phyloP scores from a whole-genome alignment of 192 early-diverging fungal species.

The Entomortierella beljakovae region DNA sequence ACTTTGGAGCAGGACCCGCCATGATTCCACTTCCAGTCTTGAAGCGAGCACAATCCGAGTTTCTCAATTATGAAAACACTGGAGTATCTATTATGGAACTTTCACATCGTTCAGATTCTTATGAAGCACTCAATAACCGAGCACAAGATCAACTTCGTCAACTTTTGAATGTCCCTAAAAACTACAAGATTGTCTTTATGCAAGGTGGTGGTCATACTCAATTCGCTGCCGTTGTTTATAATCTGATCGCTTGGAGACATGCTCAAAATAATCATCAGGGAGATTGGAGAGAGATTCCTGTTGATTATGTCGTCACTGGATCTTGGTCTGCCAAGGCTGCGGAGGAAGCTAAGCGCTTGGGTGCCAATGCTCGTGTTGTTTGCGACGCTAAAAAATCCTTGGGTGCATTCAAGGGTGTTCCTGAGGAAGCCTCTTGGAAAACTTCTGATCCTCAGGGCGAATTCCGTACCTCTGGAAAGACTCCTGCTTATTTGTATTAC shows the following conservation, averaged over 20 bases:
- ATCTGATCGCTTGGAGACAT: constrained; percentile 77
- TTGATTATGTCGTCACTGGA: constrained; percentile 94
- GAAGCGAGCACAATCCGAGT: constrained; percentile 82
- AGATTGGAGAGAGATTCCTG: constrained; percentile 59
- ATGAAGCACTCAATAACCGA: constrained; percentile 77
- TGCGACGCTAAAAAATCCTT: constrained; percentile 72
- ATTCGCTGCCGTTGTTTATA: constrained; percentile 92
- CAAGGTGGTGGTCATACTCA: constrained; percentile 96
- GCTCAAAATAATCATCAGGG: constrained; percentile 42
- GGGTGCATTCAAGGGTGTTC: constrained; percentile 67
- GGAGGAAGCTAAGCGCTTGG: constrained; percentile 85
- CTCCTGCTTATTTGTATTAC: constrained; percentile 93
- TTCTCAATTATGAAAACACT: constrained; percentile 84
- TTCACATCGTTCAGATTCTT: constrained; percentile 91
- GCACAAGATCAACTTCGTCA: constrained; percentile 80
- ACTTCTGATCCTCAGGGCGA: constrained; percentile 22
- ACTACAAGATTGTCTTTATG: constrained; percentile 94
- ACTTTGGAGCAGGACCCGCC: constrained; percentile 94
- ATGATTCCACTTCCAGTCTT: constrained; percentile 88
- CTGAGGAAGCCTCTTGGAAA: constrained; percentile 70
- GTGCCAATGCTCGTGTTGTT: constrained; percentile 85
- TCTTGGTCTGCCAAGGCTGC: constrained; percentile 90
- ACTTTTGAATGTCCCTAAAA: constrained; percentile 85
- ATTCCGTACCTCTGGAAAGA: constrained; percentile 60
- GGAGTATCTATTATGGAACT: constrained; percentile 96